A percentile compares a stretch with the other conserved stretches of the same genome.
These are phyloP conservation scores for Conticribra guillardii DNA, from an alignment of 108 stramenopile genomes.

Conservation along the genomic window DNA sequence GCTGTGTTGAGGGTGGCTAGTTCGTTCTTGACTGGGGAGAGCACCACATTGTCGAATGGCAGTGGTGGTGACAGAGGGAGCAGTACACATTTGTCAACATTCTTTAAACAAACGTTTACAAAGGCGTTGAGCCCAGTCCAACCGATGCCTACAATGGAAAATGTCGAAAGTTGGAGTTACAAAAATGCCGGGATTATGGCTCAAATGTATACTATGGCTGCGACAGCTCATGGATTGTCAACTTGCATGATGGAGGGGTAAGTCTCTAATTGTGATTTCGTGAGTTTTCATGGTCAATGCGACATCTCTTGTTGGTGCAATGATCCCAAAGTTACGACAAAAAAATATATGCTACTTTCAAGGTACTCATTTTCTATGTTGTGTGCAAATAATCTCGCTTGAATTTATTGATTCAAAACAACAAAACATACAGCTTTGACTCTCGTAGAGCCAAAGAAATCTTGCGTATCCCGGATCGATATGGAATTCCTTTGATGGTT, in stretches of 20 bases:
- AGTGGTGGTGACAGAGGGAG: neutral
- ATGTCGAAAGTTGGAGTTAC: conserved; percentile 75
- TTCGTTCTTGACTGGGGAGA: conserved; percentile 79
- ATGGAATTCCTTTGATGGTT: conserved; percentile 70
- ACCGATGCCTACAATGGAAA: conserved; percentile 78
- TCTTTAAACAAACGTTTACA: conserved; percentile 65
- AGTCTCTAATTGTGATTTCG: neutral
- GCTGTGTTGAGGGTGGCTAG: conserved; percentile 65
- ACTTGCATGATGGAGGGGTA: conserved; percentile 84
- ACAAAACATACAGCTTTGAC: conserved; percentile 47
- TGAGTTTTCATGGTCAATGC: neutral
- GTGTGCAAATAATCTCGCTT: neutral
- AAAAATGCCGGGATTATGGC: conserved; percentile 73
- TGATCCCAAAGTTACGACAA: no score
- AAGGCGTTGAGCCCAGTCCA: conserved; percentile 53
- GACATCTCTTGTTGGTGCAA: no score
- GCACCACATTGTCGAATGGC: conserved; percentile 7
- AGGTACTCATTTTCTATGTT: no score
- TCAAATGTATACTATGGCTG: conserved; percentile 66
- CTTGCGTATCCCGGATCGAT: conserved; percentile 73
- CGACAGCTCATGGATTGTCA: conserved; percentile 67
- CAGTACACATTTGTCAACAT: conserved; percentile 54
- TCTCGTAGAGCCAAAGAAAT: conserved; percentile 64
- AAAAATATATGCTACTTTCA: no score
- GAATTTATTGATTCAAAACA: neutral